These are phyloP conservation scores for Pseudocercospora fuligena DNA, from an alignment of 2,329 filamentous ascomycete species.

Conservation along the genomic window DNA sequence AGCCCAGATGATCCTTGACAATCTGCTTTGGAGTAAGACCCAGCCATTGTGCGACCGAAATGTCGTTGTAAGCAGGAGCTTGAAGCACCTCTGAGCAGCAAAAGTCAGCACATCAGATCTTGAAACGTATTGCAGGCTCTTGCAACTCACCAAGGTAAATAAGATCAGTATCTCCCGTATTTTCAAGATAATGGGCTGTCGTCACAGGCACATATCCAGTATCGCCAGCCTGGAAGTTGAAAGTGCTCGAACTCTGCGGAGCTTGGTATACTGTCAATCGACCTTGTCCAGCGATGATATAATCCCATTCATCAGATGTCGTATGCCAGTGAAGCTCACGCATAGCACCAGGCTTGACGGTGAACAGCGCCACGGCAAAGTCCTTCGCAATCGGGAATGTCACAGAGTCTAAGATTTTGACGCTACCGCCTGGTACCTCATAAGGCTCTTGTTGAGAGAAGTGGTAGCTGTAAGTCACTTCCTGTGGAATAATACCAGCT, in stretches of 20 bases:
- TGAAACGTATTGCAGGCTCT: neutral
- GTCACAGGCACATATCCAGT: slow-evolving; percentile 63
- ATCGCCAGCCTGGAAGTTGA: slow-evolving; percentile 64
- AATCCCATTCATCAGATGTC: slow-evolving; percentile 64
- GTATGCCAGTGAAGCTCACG: slow-evolving; percentile 69
- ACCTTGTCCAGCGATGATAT: slow-evolving; percentile 61
- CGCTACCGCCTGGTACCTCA: slow-evolving; percentile 58
- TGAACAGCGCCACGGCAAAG: slow-evolving; percentile 63
- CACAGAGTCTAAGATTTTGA: slow-evolving; percentile 63
- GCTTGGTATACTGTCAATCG: slow-evolving; percentile 62
- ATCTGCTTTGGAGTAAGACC: slow-evolving; percentile 53
- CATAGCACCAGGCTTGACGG: slow-evolving; percentile 66
- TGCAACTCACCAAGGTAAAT: slow-evolving; percentile 52
- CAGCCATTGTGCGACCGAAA: slow-evolving; percentile 64
- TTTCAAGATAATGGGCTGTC: slow-evolving; percentile 65
- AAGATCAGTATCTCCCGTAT: slow-evolving; percentile 62
- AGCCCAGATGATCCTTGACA: slow-evolving; percentile 42
- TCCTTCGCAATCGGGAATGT: slow-evolving; percentile 62
- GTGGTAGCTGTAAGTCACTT: slow-evolving; percentile 47
- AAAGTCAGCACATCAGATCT: neutral
- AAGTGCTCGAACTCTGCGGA: slow-evolving; percentile 57
- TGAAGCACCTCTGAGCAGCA: slow-evolving; percentile 56
- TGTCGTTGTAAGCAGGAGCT: slow-evolving; percentile 57
- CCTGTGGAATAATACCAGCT: slow-evolving; percentile 30
- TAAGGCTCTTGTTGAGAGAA: slow-evolving; percentile 56